Percentiles rank a stretch among this genome's conserved stretches.
Conservation (phyloP, 2,329 filamentous ascomycete genomes). For the Drechslerella coelobrocha region DNA sequence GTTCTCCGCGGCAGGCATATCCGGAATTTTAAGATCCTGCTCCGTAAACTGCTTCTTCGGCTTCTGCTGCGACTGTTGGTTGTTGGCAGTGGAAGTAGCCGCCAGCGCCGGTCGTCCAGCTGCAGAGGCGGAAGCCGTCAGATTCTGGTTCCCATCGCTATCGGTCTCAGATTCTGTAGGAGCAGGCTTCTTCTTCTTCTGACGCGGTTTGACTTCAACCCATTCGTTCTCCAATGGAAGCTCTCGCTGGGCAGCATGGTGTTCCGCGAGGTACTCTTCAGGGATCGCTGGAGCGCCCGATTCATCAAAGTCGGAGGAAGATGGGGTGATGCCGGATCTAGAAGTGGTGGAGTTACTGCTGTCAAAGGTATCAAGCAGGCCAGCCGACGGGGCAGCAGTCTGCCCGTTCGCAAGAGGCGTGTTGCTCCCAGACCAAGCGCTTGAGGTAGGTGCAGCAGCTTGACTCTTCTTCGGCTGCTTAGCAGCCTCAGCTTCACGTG, state of each 20-base stretch:
- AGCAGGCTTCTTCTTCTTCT: conserved; percentile 49
- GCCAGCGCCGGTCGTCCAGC: conserved; percentile 2
- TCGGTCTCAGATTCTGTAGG: conserved; percentile 46
- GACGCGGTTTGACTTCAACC: conserved; percentile 44
- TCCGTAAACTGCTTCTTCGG: conserved; percentile 28
- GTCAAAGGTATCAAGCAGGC: conserved; percentile 44
- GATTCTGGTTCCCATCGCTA: conserved; percentile 43
- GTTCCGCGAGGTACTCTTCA: conserved; percentile 29
- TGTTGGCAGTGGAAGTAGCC: neutral
- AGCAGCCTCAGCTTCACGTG: conserved; percentile 38
- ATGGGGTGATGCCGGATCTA: conserved; percentile 34
- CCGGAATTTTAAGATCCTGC: conserved; percentile 37
- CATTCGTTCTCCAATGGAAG: conserved; percentile 42
- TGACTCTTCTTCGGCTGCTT: conserved; percentile 33
- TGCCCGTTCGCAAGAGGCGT: conserved; percentile 31
- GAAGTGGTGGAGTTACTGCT: conserved; percentile 41
- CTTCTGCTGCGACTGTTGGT: conserved; percentile 16
- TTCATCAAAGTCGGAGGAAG: conserved; percentile 35
- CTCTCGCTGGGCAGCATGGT: conserved; percentile 35
- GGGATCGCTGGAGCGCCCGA: conserved; percentile 22
- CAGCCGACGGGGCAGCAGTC: neutral
- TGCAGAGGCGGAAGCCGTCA: conserved; percentile 26
- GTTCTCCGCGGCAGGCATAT: conserved; percentile 26
- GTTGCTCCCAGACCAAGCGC: conserved; percentile 44
- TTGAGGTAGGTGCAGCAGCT: conserved; percentile 18